These are phyloP conservation scores for Clavispora phyllophila DNA, from an alignment of 805 yeast genomes.

Conservation along the genomic window DNA sequence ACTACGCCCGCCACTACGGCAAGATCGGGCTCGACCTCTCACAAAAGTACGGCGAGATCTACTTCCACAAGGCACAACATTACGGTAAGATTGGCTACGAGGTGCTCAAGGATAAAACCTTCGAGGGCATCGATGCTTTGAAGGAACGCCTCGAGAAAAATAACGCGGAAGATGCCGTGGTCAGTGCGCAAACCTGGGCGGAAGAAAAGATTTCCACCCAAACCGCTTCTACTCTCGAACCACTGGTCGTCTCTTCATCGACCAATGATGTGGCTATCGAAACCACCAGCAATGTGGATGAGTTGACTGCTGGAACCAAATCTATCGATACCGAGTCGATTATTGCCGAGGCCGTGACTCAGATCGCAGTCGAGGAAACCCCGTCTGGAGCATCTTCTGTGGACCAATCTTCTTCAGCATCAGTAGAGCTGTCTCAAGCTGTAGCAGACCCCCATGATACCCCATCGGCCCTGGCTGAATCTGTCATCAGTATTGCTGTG, in stretches of 20 bases:
- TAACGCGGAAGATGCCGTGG: conserved; percentile 2
- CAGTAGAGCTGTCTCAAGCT: background rate
- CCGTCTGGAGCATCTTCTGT: no score
- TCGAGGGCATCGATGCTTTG: conserved; percentile 17
- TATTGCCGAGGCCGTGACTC: conserved; percentile 8
- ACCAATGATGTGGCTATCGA: conserved; percentile 5
- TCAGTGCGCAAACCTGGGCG: background rate
- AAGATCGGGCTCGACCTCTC: conserved; percentile 9
- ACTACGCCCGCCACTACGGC: conserved; percentile 12
- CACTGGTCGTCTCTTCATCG: background rate
- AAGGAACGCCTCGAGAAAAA: conserved; percentile 25
- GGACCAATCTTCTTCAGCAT: no score
- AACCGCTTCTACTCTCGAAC: conserved; percentile 4
- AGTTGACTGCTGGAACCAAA: conserved; percentile 3
- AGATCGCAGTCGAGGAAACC: no score
- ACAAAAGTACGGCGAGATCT: conserved; percentile 16
- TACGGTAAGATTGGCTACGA: conserved; percentile 18
- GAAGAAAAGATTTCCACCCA: background rate
- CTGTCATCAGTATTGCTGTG: background rate
- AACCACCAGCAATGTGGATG: conserved; percentile 8
- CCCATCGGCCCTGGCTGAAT: no score
- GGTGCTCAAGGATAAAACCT: conserved; percentile 10
- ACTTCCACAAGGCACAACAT: conserved; percentile 17
- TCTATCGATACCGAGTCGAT: conserved; percentile 9
- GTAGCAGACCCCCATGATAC: no score